phyloP scores from a whole-genome alignment of 192 early-diverging fungal genomes.

The Coemansia umbellata region DNA sequence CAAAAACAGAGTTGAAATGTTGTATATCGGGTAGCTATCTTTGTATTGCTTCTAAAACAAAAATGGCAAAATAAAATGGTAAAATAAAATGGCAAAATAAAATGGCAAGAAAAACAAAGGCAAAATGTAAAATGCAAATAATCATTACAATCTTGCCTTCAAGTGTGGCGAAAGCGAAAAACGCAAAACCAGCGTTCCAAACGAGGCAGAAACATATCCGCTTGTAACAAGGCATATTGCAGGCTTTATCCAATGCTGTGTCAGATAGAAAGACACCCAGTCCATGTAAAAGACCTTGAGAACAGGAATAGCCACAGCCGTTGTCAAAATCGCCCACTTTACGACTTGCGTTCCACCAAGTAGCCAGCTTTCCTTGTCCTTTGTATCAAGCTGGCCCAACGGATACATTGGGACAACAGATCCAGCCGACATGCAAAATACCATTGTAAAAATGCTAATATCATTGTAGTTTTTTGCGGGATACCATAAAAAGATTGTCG shows the following conservation, averaged over 20 bases:
- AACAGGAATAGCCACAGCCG: slow-evolving; percentile 43
- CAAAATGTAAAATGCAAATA: background rate
- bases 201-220: slow-evolving; percentile 32
- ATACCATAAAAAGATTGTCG: slow-evolving; percentile 29
- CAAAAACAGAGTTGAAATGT: too few relatives aligned
- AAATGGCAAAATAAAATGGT: background rate
- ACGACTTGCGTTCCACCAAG: slow-evolving; percentile 41
- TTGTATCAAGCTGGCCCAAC: slow-evolving; percentile 35
- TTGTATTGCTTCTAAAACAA: background rate
- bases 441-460: slow-evolving; percentile 26
- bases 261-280: slow-evolving; percentile 36
- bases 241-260: slow-evolving; percentile 32
- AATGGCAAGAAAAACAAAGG: background rate
- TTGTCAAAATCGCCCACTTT: slow-evolving; percentile 44
- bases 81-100: background rate
- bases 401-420: slow-evolving; percentile 51
- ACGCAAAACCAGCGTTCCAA: slow-evolving; percentile 34
- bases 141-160: slow-evolving; percentile 21
- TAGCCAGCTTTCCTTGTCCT: slow-evolving; percentile 46
- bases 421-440: slow-evolving; percentile 44
- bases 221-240: slow-evolving; percentile 23
- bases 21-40: too few relatives aligned
- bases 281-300: slow-evolving; percentile 50
- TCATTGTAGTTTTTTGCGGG: slow-evolving; percentile 30
- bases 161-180: slow-evolving; percentile 45